These are phyloP conservation scores for Erysimum cheiranthoides DNA, from an alignment of 345 rosid species.

Conservation along the genomic window DNA sequence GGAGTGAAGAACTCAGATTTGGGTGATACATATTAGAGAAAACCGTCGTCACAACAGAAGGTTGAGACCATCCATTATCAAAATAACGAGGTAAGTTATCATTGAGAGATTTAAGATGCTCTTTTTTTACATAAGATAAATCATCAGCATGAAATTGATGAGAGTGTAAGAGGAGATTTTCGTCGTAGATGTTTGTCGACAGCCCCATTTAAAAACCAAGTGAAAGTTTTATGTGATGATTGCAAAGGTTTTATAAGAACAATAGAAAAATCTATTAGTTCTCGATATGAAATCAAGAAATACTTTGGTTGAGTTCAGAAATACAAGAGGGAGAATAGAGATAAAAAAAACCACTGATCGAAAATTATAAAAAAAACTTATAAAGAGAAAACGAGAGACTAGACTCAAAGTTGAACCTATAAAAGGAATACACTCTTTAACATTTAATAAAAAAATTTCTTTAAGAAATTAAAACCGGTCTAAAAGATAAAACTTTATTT, in stretches of 20 bases:
- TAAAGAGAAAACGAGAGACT: background rate
- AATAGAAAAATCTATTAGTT: no score
- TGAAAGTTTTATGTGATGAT: no score
- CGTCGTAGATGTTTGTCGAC: background rate
- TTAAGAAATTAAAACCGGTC: background rate
- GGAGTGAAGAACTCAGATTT: background rate
- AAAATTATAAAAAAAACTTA: background rate
- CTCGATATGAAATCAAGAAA: background rate
- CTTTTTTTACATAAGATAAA: background rate
- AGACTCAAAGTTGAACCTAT: background rate
- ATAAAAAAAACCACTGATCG: background rate
- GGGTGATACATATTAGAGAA: background rate
- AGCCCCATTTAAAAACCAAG: no score
- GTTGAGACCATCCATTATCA: background rate
- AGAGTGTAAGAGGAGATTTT: background rate
- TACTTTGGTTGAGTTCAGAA: background rate
- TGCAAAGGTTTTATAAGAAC: no score
- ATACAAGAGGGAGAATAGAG: background rate
- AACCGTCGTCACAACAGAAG: background rate
- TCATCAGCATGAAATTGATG: background rate
- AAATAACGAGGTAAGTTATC: background rate
- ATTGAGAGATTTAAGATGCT: background rate
- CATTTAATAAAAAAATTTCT: background rate
- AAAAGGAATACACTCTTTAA: background rate
- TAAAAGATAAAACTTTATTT: background rate